These are phyloP conservation scores for Ascochyta koolunga DNA, from an alignment of 2,329 filamentous ascomycete genomes.

Conservation along the genomic window DNA sequence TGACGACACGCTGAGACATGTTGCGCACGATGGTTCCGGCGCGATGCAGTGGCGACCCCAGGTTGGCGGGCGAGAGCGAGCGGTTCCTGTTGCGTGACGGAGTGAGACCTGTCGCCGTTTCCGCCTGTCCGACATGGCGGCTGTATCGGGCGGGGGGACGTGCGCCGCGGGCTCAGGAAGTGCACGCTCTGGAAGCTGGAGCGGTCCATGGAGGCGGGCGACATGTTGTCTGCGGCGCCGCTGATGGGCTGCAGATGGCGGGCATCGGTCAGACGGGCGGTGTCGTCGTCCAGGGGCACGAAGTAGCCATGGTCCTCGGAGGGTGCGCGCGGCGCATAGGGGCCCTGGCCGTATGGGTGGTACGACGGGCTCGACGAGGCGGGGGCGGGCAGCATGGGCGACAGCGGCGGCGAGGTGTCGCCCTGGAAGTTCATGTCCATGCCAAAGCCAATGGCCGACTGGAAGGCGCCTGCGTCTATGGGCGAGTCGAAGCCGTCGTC, in stretches of 20 bases:
- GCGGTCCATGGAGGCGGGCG: constrained; percentile 47
- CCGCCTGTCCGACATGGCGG: constrained; percentile 66
- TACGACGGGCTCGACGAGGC: constrained; percentile 57
- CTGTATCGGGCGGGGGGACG: constrained; percentile 58
- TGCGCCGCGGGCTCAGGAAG: constrained; percentile 55
- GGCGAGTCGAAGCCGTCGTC: constrained; percentile 49
- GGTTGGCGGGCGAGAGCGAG: constrained; percentile 53
- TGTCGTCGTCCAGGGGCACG: constrained; percentile 61
- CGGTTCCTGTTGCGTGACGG: constrained; percentile 54
- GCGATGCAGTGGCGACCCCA: constrained; percentile 55
- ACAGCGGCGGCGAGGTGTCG: constrained; percentile 39
- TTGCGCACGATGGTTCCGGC: constrained; percentile 62
- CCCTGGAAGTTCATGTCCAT: constrained; percentile 56
- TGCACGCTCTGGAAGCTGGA: constrained; percentile 61
- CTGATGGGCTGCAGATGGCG: constrained; percentile 63
- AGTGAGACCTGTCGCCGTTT: constrained; percentile 53
- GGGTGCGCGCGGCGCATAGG: constrained; percentile 48
- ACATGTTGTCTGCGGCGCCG: constrained; percentile 52
- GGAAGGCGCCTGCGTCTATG: constrained; percentile 55
- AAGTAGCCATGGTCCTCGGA: constrained; percentile 63
- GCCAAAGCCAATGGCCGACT: constrained; percentile 55
- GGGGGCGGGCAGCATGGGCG: constrained; percentile 23
- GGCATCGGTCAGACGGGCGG: constrained; percentile 64
- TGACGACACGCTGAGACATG: constrained; percentile 98
- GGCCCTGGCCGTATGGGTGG: constrained; percentile 40